phyloP scores from a whole-genome alignment of 78 protist species.

The Dictyostelium capitatum region DNA sequence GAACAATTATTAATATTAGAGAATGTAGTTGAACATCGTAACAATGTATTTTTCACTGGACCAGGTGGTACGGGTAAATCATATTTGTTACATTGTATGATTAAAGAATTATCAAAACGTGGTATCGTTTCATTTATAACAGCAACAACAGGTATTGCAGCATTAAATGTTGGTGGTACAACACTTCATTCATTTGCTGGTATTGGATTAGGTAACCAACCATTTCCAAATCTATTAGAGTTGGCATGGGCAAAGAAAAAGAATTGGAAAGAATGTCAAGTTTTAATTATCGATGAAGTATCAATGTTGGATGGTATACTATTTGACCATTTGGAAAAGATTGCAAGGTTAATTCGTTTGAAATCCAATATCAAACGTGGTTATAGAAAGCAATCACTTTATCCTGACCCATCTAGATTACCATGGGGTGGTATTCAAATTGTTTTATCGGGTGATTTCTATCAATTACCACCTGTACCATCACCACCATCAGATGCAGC shows the following conservation, averaged over 20 bases:
- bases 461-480: constrained; percentile 93
- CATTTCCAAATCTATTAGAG: constrained; percentile 5
- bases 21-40: background rate
- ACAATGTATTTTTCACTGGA: constrained; percentile 79
- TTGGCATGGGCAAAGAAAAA: constrained; percentile 29
- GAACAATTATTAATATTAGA: constrained; percentile 35
- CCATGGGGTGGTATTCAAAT: constrained; percentile 93
- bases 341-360: constrained; percentile 59
- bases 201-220: constrained; percentile 40
- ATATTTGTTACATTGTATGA: constrained; percentile 49
- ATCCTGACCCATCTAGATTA: constrained; percentile 12
- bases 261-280: constrained; percentile 61
- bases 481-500: background rate
- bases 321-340: constrained; percentile 63
- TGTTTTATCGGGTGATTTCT: constrained; percentile 89
- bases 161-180: constrained; percentile 65
- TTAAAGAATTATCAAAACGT: constrained; percentile 18
- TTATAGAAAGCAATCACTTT: background rate
- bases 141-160: constrained; percentile 89
- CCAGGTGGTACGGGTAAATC: constrained; percentile 90
- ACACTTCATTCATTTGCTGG: constrained; percentile 89
- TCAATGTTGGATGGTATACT: constrained; percentile 88
- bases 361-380: background rate
- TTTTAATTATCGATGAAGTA: constrained; percentile 91
- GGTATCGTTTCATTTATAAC: constrained; percentile 36